phyloP scores from a whole-genome alignment of 176 grass and related monocot species.

The Poa annua region DNA sequence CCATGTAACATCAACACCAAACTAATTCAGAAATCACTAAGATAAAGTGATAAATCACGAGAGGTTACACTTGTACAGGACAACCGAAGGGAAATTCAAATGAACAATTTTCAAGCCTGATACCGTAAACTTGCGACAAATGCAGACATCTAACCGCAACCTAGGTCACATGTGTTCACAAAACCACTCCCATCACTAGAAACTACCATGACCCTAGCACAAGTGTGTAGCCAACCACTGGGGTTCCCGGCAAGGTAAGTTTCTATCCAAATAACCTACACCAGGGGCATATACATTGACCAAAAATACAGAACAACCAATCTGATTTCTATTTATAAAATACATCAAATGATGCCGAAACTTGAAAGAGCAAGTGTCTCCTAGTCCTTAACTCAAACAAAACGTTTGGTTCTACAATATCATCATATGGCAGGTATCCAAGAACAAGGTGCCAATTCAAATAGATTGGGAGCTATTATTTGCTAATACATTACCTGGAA shows the following conservation, averaged over 20 bases:
- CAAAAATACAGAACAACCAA: neutral
- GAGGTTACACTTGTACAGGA: neutral
- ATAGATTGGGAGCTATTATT: conserved; percentile 15
- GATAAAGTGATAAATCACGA: neutral
- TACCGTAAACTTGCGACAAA: neutral
- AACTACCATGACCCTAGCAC: conserved; percentile 18
- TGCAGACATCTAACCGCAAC: neutral
- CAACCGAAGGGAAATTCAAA: neutral
- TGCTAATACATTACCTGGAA: conserved; percentile 62
- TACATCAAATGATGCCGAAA: conserved; percentile 9
- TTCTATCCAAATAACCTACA: conserved; percentile 27
- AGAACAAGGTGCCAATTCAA: conserved; percentile 29
- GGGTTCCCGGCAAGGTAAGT: neutral
- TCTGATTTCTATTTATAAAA: neutral
- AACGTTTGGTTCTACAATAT: neutral
- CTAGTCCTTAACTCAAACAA: neutral
- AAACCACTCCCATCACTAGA: conserved; percentile 31
- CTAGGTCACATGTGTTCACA: neutral
- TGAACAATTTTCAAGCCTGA: neutral
- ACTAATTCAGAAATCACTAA: neutral
- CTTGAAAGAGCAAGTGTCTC: neutral
- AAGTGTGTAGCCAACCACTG: conserved; percentile 1
- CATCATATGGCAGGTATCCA: conserved; percentile 8
- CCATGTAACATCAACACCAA: conserved; percentile 19
- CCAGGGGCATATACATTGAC: neutral